Evolutionary conservation across 345 rosid genomes (phyloP).

Genomic region (Populus ilicifolia): DNA sequence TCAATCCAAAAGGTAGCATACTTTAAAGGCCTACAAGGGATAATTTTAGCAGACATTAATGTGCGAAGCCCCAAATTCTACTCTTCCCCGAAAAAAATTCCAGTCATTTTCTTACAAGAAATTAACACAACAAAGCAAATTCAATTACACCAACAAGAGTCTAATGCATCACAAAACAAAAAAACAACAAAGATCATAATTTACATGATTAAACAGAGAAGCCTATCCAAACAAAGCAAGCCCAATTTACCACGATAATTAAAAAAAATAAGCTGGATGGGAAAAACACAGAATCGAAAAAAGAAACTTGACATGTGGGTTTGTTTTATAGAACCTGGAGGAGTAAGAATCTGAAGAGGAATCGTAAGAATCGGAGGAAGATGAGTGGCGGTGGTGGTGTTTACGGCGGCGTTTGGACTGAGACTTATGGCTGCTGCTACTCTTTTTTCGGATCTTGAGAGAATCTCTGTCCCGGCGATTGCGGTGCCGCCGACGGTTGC

Average conservation of each 20-base stretch:
- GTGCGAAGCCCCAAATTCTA: background rate
- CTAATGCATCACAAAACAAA: background rate
- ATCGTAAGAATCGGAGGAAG: slow-evolving; percentile 41
- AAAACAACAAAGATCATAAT: background rate
- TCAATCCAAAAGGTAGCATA: background rate
- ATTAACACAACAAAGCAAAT: background rate
- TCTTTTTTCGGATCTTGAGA: slow-evolving; percentile 71
- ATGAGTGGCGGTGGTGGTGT: slow-evolving; percentile 36
- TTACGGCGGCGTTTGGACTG: slow-evolving; percentile 56
- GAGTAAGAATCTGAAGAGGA: slow-evolving; percentile 45
- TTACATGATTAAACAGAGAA: background rate
- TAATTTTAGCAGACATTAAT: background rate
- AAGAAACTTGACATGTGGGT: background rate
- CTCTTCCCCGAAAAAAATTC: background rate
- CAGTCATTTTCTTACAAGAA: background rate
- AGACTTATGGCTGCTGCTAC: slow-evolving; percentile 28
- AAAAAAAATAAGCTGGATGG: background rate
- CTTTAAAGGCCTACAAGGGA: no score
- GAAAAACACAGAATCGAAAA: background rate
- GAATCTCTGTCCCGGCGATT: slow-evolving; percentile 44
- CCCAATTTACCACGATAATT: background rate
- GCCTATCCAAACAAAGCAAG: background rate
- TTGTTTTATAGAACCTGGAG: slow-evolving; percentile 45
- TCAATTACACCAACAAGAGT: background rate
- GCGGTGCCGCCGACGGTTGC: slow-evolving; percentile 49